Evolutionary conservation across 305 asterid species (phyloP), one percentile per base, ranked within the genome.

Genomic region (Fraxinus sp.): DNA sequence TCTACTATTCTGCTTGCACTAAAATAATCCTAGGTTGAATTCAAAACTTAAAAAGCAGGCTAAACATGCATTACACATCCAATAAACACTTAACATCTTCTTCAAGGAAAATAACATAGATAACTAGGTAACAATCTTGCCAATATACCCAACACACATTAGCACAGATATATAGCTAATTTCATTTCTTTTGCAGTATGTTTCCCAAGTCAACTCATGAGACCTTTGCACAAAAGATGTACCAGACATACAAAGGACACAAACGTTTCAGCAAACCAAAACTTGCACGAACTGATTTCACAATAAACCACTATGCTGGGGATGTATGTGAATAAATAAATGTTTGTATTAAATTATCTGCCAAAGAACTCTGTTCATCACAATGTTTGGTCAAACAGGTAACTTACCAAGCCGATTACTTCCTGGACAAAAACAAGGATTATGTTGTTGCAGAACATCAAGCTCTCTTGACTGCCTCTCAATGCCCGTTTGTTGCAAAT

Each of bases 191-290:
- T 84, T 89, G 90, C 97, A 96, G 99, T 86, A 96, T 96, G 99
- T 94, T 96, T 82, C 99, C 99, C 49, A 96, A 92, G 90, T 90
- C 99, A 81, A 96, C 99, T 55, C 98, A 96, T 52, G 99, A 94
- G 86, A 96, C 99, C 26, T 94, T 94, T 84, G 94, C 98, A 14
- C 97, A 96, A 84, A 96, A 96, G 93, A 92, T 96, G 95, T 96
- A 96, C 90, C 98, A 94, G 91, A 94, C 98, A 18, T 96, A 92
- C 83, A 96, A 88, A 89, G 89, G 80, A 68, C 95, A 94, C 91
- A 94, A 92, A 83, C 97, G 99, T 74, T 96, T 96, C 84, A 94
- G 93, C 93, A 96, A 96, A 91, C 98, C 99, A 57, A 96, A 96
- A 88, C 97, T 96, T 83, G 91, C 99, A 81, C 90, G 91, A 66